Evolutionary conservation across 2,329 filamentous ascomycete species (phyloP), one percentile per base, ranked within the genome.

Genomic region (Didymella sp.): DNA sequence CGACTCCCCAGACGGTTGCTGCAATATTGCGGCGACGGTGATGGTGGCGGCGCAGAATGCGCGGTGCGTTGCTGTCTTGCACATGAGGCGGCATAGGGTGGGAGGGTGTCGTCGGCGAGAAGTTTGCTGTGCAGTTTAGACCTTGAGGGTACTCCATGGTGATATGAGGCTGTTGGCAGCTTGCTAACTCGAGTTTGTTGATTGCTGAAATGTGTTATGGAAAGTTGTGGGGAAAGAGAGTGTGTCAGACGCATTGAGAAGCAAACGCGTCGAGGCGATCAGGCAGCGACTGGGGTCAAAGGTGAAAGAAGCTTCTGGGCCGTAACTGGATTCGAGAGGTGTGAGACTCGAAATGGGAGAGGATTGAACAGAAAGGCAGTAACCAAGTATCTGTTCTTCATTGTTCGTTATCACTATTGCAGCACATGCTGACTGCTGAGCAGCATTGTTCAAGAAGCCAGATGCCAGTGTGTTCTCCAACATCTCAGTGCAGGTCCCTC

Each of bases 21-120:
- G 69, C 69, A 31, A 70, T 52, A 40, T 71, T 71, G 31, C 47
- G 58, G 15, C 53, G 62, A 19, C 67, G 70, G 43, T 72, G 66
- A 12, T 51, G 60, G 22, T 61, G 47, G n/a, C 67, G 67, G 53
- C 54, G 57, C 6, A 72, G n/a, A 33, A 73, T 56, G 19, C 30
- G 53, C 3, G 69, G 66, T 3, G 55, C 15, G 4, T 30, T 17
- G 6, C 21, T 33, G 12, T 54, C 24, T 19, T 17, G 21, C 3
- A 12, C 11, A 13, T 3, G 17, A 37, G 35, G 5, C 6, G 35
- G 35, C 4, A 24, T 19, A 0, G 4, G 27, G 22, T 4, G 11
- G n/a, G 31, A 22, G 1, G 31, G 24, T 19, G 25, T 45, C 11
- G 31, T 19, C 11, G 48, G 33, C 3, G 48, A 56, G 8, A 55